Evolutionary conservation across 2,329 filamentous ascomycete genomes (phyloP).

Genomic region (Sarocladiaceae sp.): DNA sequence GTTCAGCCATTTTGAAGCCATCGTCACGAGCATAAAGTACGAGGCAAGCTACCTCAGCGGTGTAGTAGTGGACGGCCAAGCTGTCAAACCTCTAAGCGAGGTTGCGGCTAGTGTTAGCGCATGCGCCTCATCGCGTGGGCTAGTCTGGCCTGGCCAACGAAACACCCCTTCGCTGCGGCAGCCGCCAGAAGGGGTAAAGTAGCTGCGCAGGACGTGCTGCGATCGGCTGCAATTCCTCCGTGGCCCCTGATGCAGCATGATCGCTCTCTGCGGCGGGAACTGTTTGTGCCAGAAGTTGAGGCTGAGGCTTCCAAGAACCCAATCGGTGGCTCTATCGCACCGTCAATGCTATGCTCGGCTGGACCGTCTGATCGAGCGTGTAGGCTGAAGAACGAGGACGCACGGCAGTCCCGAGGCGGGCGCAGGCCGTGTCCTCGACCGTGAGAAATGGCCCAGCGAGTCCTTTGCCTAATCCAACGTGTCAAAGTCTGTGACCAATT

Average conservation of each 20-base stretch:
- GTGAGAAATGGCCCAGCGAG: neutral
- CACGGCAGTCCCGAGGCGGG: too few species aligned
- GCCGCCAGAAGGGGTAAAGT: constrained; percentile 7
- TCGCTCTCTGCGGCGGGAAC: neutral
- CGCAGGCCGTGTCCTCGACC: too few species aligned
- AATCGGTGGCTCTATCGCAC: neutral
- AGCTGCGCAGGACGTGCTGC: neutral
- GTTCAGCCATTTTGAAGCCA: too few species aligned
- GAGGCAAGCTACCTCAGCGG: neutral
- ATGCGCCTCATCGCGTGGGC: constrained; percentile 9
- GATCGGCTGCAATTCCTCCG: constrained; percentile 5
- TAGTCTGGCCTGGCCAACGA: constrained; percentile 4
- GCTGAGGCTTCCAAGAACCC: neutral
- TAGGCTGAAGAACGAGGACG: too few species aligned
- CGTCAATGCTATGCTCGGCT: neutral
- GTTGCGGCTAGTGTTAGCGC: constrained; percentile 7
- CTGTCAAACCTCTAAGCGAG: constrained; percentile 10
- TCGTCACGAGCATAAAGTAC: neutral
- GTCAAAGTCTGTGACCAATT: neutral
- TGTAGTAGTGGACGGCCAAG: neutral
- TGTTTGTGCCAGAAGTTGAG: neutral
- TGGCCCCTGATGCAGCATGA: constrained; percentile 3
- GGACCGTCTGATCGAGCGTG: neutral
- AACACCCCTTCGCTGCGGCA: constrained; percentile 8
- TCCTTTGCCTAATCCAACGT: neutral